Evolutionary conservation across 1,284 basidiomycete genomes (phyloP), one percentile per base, ranked within the genome.

Genomic region (Microbotryum intermedium): DNA sequence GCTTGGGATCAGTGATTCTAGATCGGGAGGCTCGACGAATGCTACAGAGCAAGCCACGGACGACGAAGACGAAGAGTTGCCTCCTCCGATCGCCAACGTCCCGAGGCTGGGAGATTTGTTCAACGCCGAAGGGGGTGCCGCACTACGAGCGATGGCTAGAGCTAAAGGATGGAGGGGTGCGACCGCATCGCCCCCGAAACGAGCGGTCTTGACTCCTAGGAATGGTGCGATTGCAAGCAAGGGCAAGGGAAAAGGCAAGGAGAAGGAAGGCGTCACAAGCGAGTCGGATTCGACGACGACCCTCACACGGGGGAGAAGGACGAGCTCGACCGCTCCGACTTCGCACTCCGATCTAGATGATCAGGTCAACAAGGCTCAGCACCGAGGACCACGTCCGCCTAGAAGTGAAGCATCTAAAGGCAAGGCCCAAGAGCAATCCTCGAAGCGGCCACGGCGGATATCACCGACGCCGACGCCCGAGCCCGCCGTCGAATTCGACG

Each of bases 401-500:
- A 42, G 30, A 51, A 50, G 48, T 23, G 29, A 48, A 10, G 34
- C 21, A n/a, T 9, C 51, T 8, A 23, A 51, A 7, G 43, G 16
- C n/a, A 48, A 44, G 47, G n/a, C 44, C n/a, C 25, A 23, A 18
- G 43, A 34, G 23, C 30, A 39, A 18, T 21, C 28, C 6, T 10
- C 49, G 18, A 48, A 45, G 21, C 25, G 16, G 13, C 20, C 55
- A n/a, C 28, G 29, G 4, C 7, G 18, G 5, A 26, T 25, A 6
- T 8, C 58, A 3, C 39, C 30, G 30, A 30, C 18, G 18, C 50
- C 44, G 21, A 20, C 50, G 39, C 53, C 34, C 20, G 54, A 59
- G 7, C 48, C 57, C 1, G 55, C 62, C 18, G 58, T 56, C 18
- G 39, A 56, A 9, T 50, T 46, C 30, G 55, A 59, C 28, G 34